Percentiles rank a stretch among this genome's conserved stretches.
Conservation (phyloP, 2,329 filamentous ascomycete genomes). For the Colletotrichum incanum region DNA sequence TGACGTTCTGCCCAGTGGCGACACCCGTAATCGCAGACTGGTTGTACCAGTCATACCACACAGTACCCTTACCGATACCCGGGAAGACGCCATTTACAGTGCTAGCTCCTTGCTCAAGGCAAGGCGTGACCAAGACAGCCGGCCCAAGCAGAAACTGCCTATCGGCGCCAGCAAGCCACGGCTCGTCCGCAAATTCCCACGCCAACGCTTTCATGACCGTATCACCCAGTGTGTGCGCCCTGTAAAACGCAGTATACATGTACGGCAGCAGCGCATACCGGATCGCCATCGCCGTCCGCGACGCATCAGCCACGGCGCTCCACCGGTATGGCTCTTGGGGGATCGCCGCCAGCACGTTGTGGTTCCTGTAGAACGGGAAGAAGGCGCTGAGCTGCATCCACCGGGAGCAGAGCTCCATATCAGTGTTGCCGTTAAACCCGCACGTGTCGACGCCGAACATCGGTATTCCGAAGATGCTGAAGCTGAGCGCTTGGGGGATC, state of each 20-base stretch:
- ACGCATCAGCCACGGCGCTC: slow-evolving; percentile 75
- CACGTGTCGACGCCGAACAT: slow-evolving; percentile 83
- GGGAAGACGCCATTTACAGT: slow-evolving; percentile 80
- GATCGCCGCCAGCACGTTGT: slow-evolving; percentile 75
- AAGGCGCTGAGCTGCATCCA: slow-evolving; percentile 84
- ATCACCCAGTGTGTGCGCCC: slow-evolving; percentile 75
- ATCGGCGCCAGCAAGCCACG: slow-evolving; percentile 76
- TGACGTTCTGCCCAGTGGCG: slow-evolving; percentile 54
- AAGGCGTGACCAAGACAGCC: slow-evolving; percentile 77
- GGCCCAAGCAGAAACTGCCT: slow-evolving; percentile 81
- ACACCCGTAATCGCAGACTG: slow-evolving; percentile 65
- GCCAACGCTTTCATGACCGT: slow-evolving; percentile 81
- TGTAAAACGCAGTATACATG: slow-evolving; percentile 81
- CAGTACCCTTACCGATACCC: slow-evolving; percentile 60
- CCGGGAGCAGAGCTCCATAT: slow-evolving; percentile 79
- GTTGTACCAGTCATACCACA: slow-evolving; percentile 89
- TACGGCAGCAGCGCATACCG: slow-evolving; percentile 82
- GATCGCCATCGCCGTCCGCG: slow-evolving; percentile 77
- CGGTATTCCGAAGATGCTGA: slow-evolving; percentile 80
- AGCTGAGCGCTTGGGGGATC: slow-evolving; percentile 84
- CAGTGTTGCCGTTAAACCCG: slow-evolving; percentile 78
- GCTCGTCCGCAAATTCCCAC: slow-evolving; percentile 83
- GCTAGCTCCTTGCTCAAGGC: slow-evolving; percentile 73
- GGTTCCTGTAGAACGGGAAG: slow-evolving; percentile 85
- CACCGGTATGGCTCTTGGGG: slow-evolving; percentile 82